Evolutionary conservation across 768 basidiomycete species (phyloP).

Genomic region (Austroboletus eburneus): DNA sequence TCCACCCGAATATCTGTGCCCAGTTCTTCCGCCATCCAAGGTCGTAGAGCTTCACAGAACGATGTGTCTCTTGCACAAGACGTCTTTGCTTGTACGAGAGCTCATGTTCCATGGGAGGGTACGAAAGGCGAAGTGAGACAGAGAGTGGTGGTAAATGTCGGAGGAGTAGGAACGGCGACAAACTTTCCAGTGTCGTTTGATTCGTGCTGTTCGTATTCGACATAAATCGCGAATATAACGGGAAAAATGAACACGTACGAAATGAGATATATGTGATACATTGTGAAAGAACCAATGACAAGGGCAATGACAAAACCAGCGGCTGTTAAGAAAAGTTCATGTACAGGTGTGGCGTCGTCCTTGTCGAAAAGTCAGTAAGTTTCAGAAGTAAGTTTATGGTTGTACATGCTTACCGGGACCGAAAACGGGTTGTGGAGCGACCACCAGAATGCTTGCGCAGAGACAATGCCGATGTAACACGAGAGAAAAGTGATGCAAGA

Average conservation of each 20-base stretch:
- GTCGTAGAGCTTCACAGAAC: conserved; percentile 61
- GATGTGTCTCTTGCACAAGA: conserved; percentile 61
- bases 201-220: conserved; percentile 52
- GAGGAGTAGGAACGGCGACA: conserved; percentile 72
- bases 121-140: conserved; percentile 44
- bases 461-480: conserved; percentile 53
- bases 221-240: not conserved
- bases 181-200: conserved; percentile 78
- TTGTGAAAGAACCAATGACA: conserved; percentile 70
- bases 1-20: conserved; percentile 64
- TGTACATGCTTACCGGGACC: conserved; percentile 45
- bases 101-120: conserved; percentile 71
- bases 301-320: conserved; percentile 55
- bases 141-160: conserved; percentile 66
- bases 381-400: not conserved
- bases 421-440: conserved; percentile 59
- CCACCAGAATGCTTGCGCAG: conserved; percentile 51
- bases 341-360: conserved; percentile 65
- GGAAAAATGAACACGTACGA: conserved; percentile 42
- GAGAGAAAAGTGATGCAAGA: conserved; percentile 59
- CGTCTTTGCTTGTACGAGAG: conserved; percentile 61
- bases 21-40: conserved; percentile 72
- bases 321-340: conserved; percentile 64
- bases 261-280: conserved; percentile 74
- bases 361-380: conserved; percentile 24